Evolutionary conservation across 148 eudicot genomes (phyloP).

Genomic region (Chenopodium suecicum): DNA sequence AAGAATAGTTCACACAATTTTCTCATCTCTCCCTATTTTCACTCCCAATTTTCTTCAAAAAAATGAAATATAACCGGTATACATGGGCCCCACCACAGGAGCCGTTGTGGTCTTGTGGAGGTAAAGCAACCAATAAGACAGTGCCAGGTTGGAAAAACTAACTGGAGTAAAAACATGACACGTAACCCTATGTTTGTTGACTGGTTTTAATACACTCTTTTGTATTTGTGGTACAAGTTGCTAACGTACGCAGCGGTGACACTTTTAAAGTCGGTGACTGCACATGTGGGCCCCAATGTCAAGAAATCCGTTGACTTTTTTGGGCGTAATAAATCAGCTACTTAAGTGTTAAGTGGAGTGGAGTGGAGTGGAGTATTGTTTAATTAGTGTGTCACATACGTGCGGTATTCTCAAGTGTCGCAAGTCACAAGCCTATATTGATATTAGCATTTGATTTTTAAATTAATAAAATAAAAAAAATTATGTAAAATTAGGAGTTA

Average conservation of each 20-base stretch:
- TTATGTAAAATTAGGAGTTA: neutral
- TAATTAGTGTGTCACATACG: neutral
- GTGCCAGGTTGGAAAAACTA: conserved; percentile 16
- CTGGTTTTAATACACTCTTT: neutral
- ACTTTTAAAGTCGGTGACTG: conserved; percentile 9
- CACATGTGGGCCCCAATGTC: conserved; percentile 10
- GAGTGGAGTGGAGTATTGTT: conserved; percentile 4
- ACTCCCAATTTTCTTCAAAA: neutral
- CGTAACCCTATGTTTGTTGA: conserved; percentile 28
- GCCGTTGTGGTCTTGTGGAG: conserved; percentile 21
- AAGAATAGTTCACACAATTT: neutral
- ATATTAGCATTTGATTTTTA: neutral
- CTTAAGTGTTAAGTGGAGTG: neutral
- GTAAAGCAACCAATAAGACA: conserved; percentile 15
- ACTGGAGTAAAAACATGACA: conserved; percentile 20
- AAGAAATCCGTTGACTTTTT: conserved; percentile 28
- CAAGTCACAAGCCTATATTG: neutral
- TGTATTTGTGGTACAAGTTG: neutral
- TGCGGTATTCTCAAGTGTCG: neutral
- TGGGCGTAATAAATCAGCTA: neutral
- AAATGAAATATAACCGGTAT: neutral
- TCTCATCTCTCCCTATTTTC: conserved; percentile 1
- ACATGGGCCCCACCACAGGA: neutral
- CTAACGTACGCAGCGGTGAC: conserved; percentile 17
- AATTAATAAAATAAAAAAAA: neutral